Evolutionary conservation across 345 rosid genomes (phyloP), one percentile per base, ranked within the genome.

Genomic region (Citrus sp.): DNA sequence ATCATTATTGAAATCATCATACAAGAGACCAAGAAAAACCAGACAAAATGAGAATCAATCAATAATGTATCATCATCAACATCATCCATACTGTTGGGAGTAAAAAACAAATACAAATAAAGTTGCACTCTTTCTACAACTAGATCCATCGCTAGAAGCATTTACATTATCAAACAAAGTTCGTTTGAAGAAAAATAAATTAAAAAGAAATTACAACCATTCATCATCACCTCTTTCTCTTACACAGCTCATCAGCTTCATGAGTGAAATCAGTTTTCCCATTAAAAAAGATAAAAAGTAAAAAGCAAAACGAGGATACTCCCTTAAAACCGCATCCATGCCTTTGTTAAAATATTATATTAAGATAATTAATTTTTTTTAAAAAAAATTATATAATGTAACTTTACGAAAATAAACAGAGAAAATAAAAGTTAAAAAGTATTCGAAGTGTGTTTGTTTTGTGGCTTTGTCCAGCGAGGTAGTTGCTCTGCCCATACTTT

Each of bases 261-360:
- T 8, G 80, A 84, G 72, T 66, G 62, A 80, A 80, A 76, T 70
- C 78, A 75, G 65, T 78, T 79, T 63, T 59, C 42, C 67, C 19
- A 55, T 46, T 21, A 0, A 62, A 59, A 61, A 32, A 16, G 34
- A 51, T 34, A 65, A 69, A 61, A 62, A 32, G 38, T 0, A 75
- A 77, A 81, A 79, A 74, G 76, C 80, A 71, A 76, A 81, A 67
- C 83, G 74, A 90, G 93, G 90, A 90, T 83, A 86, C 90, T 84
- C 90, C 86, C 81, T 82, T 85, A 88, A 88, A 88, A 83, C 80
- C 85, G 92, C 90, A 88, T 88, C 93, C 91, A 78, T 80, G 79
- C 78, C 79, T 78, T 70, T 73, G 71, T 68, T 32, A 81, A 32
- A 32, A 13, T 70, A 18, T 70, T 51, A 72, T 46, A 80, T 72